phyloP scores from a whole-genome alignment of 164 flowering plant genomes.

The Hamamelis virginiana region DNA sequence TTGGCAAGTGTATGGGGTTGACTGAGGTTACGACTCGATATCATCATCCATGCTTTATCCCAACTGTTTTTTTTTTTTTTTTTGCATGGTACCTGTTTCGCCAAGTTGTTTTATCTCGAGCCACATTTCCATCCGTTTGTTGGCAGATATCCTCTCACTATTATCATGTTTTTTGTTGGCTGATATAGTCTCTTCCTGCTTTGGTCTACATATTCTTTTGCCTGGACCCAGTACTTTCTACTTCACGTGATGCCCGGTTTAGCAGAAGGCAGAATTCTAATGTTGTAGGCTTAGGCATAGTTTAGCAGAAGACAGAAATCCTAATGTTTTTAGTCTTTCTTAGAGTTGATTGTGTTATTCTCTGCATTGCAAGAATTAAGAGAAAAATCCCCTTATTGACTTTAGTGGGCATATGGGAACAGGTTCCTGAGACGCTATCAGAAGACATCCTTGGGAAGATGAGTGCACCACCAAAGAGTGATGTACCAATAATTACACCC shows the following conservation, averaged over 20 bases:
- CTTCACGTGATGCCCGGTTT: too few species aligned
- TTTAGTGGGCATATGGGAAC: constrained; percentile 11
- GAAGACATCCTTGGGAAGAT: constrained; percentile 78
- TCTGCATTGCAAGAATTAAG: background rate
- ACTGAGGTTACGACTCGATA: background rate
- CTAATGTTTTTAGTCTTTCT: too few species aligned
- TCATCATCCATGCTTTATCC: background rate
- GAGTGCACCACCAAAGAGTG: constrained; percentile 88
- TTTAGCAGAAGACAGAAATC: too few species aligned
- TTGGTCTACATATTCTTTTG: too few species aligned
- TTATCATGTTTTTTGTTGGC: too few species aligned
- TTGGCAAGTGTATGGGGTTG: background rate
- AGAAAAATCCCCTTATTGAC: background rate
- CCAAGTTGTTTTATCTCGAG: background rate
- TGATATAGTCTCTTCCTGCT: too few species aligned
- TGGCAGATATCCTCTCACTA: too few species aligned
- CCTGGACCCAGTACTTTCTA: too few species aligned
- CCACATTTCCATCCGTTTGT: background rate
- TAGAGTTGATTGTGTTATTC: too few species aligned
- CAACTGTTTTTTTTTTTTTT: background rate
- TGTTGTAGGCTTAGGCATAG: too few species aligned
- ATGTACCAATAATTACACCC: constrained; percentile 66
- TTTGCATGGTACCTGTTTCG: background rate
- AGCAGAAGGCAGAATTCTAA: too few species aligned
- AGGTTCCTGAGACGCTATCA: constrained; percentile 84